Evolutionary conservation across 2,329 filamentous ascomycete species (phyloP).

Genomic region (Chlorencoelia australis): DNA sequence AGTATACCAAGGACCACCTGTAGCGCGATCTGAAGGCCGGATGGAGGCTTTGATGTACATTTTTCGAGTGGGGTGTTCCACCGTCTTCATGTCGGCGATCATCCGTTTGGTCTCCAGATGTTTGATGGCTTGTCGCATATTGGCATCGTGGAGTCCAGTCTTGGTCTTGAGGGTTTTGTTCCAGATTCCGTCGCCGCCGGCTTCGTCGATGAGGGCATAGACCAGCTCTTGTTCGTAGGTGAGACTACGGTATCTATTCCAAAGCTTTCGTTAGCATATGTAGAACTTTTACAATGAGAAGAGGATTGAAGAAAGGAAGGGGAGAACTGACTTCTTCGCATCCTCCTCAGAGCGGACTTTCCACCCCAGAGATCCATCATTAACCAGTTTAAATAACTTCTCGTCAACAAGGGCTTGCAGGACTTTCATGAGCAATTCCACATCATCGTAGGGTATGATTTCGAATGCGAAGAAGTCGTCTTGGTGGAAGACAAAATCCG

Average conservation of each 20-base stretch:
- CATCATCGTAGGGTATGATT: slow-evolving; percentile 46
- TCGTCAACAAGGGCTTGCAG: slow-evolving; percentile 50
- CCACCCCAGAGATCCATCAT: slow-evolving; percentile 42
- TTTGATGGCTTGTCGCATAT: slow-evolving; percentile 74
- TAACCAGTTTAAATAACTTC: slow-evolving; percentile 45
- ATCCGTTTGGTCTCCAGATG: slow-evolving; percentile 71
- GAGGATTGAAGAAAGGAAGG: background rate
- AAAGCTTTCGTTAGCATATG: background rate
- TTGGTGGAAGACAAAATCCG: slow-evolving; percentile 40
- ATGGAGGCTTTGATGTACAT: slow-evolving; percentile 91
- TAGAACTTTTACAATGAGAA: background rate
- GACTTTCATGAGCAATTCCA: slow-evolving; percentile 43
- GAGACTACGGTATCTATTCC: slow-evolving; percentile 45
- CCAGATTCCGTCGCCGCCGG: slow-evolving; percentile 82
- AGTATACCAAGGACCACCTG: slow-evolving; percentile 89
- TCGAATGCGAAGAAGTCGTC: slow-evolving; percentile 46
- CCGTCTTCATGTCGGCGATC: slow-evolving; percentile 83
- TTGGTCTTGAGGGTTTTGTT: slow-evolving; percentile 71
- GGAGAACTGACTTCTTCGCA: slow-evolving; percentile 45
- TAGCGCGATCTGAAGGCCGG: slow-evolving; percentile 78
- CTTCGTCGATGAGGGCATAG: slow-evolving; percentile 81
- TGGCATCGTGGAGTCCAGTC: slow-evolving; percentile 74
- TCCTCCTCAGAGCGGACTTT: slow-evolving; percentile 48
- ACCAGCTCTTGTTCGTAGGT: slow-evolving; percentile 74
- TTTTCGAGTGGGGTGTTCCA: slow-evolving; percentile 82